Evolutionary conservation across 768 basidiomycete genomes (phyloP).

Genomic region (Zangia roseola): DNA sequence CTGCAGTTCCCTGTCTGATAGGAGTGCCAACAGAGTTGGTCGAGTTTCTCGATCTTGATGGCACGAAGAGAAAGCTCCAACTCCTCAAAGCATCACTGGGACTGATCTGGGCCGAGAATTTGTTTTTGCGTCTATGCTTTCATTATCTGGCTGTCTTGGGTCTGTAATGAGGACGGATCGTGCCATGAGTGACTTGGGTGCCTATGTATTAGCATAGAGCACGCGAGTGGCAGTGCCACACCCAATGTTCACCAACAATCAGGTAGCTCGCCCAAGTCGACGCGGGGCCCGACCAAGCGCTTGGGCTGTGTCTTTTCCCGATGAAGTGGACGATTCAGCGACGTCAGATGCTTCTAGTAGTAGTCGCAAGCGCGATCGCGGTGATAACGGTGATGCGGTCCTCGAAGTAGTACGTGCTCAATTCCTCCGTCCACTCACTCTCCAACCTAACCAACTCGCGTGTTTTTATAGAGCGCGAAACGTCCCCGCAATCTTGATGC

Average conservation of each 20-base stretch:
- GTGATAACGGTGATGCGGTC: slow-evolving; percentile 6
- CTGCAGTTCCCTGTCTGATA: not conserved
- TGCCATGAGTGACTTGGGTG: not conserved
- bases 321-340: slow-evolving; percentile 29
- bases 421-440: not conserved
- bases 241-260: too few species aligned
- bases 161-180: not conserved
- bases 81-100: not conserved
- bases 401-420: slow-evolving; percentile 21
- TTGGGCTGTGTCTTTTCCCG: slow-evolving; percentile 53
- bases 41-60: not conserved
- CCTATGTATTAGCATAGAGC: too few species aligned
- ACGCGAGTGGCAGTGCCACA: not conserved
- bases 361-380: slow-evolving; percentile 28
- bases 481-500: slow-evolving; percentile 27
- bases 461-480: slow-evolving; percentile 17
- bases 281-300: slow-evolving; percentile 47
- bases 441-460: not conserved
- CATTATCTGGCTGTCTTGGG: not conserved
- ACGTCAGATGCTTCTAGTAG: slow-evolving; percentile 19
- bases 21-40: not conserved
- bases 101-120: too few species aligned
- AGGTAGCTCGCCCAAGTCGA: slow-evolving; percentile 11
- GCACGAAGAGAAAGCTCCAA: not conserved
- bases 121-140: too few species aligned